These are phyloP conservation scores for Ettlia oleoabundans DNA, from an alignment of 139 green algal genomes.

Conservation along the genomic window DNA sequence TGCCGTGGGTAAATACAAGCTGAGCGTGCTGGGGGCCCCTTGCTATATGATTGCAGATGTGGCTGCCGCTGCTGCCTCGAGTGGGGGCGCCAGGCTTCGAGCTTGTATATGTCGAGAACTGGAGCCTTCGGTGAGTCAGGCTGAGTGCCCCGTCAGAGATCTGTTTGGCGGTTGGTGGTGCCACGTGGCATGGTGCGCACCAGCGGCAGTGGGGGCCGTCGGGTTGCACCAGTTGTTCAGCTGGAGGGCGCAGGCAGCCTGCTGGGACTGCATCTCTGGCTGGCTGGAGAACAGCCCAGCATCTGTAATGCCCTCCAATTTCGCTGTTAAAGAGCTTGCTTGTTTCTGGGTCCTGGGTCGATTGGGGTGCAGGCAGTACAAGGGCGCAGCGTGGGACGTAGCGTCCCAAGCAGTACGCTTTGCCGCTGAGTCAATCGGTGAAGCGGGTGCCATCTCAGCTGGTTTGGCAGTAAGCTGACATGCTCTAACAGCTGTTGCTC, in stretches of 20 bases:
- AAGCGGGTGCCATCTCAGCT: too few species aligned
- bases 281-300: not conserved
- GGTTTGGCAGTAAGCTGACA: not conserved
- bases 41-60: not conserved
- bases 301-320: not conserved
- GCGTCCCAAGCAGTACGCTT: not conserved
- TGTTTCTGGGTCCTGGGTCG: not conserved
- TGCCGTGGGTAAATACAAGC: not conserved
- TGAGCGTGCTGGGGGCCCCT: not conserved
- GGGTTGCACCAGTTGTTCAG: not conserved
- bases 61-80: slow-evolving; percentile 29
- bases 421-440: not conserved
- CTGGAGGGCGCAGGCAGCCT: not conserved
- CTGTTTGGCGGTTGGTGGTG: too few species aligned
- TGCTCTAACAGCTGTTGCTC: not conserved
- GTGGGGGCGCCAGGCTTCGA: slow-evolving; percentile 6
- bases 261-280: not conserved
- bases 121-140: not conserved
- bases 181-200: too few species aligned
- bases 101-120: slow-evolving; percentile 2
- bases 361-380: slow-evolving; percentile 4
- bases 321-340: not conserved
- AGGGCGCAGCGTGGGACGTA: not conserved
- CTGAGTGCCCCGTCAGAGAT: not conserved
- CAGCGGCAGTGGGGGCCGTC: too few species aligned